Percentiles rank a stretch among this genome's conserved stretches.
Conservation (phyloP, 345 rosid genomes). For the Citrus reticulata region DNA sequence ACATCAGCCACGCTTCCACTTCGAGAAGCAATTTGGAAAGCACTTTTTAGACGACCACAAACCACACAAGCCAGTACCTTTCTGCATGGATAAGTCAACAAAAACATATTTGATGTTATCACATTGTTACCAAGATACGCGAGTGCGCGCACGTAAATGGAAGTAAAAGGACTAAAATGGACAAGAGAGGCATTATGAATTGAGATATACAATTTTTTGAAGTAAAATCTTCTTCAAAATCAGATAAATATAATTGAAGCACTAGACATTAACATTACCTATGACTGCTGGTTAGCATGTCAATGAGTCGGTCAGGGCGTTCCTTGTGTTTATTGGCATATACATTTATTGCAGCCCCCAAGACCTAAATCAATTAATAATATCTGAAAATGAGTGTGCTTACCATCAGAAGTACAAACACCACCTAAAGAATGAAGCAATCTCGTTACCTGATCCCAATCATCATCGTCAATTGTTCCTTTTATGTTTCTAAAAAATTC, state of each 20-base stretch:
- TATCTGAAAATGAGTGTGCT: not conserved
- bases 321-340: slow-evolving; percentile 97
- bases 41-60: slow-evolving; percentile 96
- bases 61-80: slow-evolving; percentile 96
- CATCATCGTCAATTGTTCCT: slow-evolving; percentile 87
- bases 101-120: not conserved
- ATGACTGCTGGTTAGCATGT: slow-evolving; percentile 95
- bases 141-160: rapidly evolving
- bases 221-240: not conserved
- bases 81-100: slow-evolving; percentile 42
- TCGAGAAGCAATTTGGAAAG: slow-evolving; percentile 91
- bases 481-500: slow-evolving; percentile 91
- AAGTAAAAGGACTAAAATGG: not conserved
- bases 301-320: slow-evolving; percentile 95
- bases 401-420: not conserved
- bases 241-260: not conserved
- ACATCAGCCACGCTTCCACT: slow-evolving; percentile 99
- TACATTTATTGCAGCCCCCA: slow-evolving; percentile 94
- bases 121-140: not conserved
- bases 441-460: slow-evolving; percentile 90
- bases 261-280: slow-evolving; percentile 40
- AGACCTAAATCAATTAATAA: slow-evolving; percentile 50
- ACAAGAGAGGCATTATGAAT: not conserved
- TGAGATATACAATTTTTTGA: not conserved
- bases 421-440: not conserved